phyloP scores from a whole-genome alignment of 2,329 filamentous ascomycete genomes.

The Cytospora leucostoma region DNA sequence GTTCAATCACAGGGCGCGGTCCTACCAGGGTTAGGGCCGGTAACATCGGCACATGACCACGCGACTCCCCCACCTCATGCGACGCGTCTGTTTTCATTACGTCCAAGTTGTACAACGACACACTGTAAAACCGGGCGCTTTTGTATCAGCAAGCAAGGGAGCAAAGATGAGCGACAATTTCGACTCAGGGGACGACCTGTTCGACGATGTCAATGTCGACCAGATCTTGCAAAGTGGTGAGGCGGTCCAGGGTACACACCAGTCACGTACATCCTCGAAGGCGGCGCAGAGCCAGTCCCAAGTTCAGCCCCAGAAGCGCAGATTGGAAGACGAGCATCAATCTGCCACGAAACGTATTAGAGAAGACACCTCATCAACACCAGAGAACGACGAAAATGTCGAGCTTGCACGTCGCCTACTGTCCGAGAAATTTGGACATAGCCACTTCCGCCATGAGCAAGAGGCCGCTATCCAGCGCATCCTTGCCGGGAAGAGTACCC shows the following conservation, averaged over 20 bases:
- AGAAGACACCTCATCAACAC: not conserved
- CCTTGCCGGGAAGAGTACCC: constrained; percentile 43
- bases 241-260: constrained; percentile 9
- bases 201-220: constrained; percentile 33
- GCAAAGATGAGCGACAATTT: constrained; percentile 32
- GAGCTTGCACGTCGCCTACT: constrained; percentile 36
- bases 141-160: not conserved
- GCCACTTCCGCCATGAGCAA: constrained; percentile 48
- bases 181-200: constrained; percentile 39
- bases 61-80: not conserved
- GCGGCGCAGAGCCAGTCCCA: not conserved
- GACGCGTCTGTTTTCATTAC: constrained; percentile 3
- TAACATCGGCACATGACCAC: not conserved
- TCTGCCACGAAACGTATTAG: constrained; percentile 19
- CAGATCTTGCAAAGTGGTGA: constrained; percentile 22
- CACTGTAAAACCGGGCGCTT: not conserved
- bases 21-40: no score
- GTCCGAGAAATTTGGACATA: constrained; percentile 42
- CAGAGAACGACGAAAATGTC: constrained; percentile 5
- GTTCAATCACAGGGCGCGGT: no score
- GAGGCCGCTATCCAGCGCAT: constrained; percentile 43
- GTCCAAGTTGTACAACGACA: not conserved
- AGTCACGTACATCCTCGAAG: not conserved
- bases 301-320: not conserved
- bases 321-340: not conserved